A percentile compares a stretch with the other conserved stretches of the same genome.
Evolutionary conservation across 306 rosid species (phyloP).

Genomic region (Pterocarpus macrocarpus): DNA sequence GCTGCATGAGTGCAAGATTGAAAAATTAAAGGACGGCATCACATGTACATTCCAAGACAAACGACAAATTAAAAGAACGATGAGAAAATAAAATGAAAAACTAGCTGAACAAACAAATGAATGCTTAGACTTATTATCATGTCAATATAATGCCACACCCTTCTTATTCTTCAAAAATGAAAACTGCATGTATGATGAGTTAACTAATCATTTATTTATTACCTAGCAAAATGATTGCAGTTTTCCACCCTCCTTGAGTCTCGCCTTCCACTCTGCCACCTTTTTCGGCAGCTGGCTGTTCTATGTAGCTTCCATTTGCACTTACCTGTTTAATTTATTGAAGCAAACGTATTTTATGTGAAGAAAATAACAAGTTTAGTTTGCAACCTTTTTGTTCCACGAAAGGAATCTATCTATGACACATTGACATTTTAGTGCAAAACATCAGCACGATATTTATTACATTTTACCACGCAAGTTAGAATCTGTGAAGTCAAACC

Average conservation of each 20-base stretch:
- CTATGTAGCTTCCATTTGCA: constrained; percentile 6
- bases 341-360: background rate
- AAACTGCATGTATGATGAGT: background rate
- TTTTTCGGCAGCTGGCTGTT: constrained; percentile 3
- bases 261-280: background rate
- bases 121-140: too few relatives aligned
- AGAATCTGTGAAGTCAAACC: too few relatives aligned
- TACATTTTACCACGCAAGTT: too few relatives aligned
- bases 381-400: background rate
- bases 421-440: background rate
- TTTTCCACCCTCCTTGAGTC: constrained; percentile 55
- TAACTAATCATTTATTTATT: background rate
- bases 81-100: too few relatives aligned
- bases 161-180: too few relatives aligned
- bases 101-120: too few relatives aligned
- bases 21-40: background rate
- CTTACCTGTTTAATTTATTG: constrained; percentile 29
- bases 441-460: background rate
- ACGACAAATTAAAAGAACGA: background rate
- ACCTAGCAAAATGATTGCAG: constrained; percentile 61
- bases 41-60: background rate
- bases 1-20: constrained; percentile 36
- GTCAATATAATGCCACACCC: too few relatives aligned
- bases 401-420: background rate
- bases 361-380: background rate